Conservation (phyloP, 495 filamentous ascomycete species). For the Lineolata rhizophorae region DNA sequence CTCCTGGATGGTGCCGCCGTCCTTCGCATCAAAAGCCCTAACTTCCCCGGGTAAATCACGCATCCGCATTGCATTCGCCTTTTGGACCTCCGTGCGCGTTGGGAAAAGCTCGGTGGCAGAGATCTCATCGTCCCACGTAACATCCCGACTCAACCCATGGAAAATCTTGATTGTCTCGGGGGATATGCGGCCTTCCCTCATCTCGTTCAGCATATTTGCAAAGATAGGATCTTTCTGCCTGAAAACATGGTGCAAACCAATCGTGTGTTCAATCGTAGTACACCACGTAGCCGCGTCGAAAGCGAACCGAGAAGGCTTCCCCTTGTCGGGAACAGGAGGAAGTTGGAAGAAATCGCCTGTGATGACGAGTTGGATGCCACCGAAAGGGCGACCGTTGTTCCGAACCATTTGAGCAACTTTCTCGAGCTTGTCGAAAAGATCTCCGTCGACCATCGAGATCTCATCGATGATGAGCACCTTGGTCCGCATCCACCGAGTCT, state of each 20-base stretch:
- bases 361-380: constrained; percentile 86
- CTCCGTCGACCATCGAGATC: constrained; percentile 95
- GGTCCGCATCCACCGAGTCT: constrained; percentile 68
- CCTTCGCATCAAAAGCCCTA: constrained; percentile 44
- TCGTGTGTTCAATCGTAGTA: constrained; percentile 84
- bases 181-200: constrained; percentile 68
- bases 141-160: constrained; percentile 40
- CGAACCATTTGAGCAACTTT: constrained; percentile 57
- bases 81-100: constrained; percentile 74
- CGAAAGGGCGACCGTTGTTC: constrained; percentile 82
- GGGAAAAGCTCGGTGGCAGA: constrained; percentile 91
- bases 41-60: constrained; percentile 40
- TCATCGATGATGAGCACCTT: constrained; percentile 82
- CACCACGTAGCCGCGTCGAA: constrained; percentile 85
- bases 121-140: constrained; percentile 52
- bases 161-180: constrained; percentile 50
- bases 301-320: constrained; percentile 57
- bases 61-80: constrained; percentile 60
- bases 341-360: constrained; percentile 97
- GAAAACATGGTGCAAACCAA: constrained; percentile 87
- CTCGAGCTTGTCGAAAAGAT: constrained; percentile 91
- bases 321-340: constrained; percentile 72
- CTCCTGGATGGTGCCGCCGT: constrained; percentile 57
- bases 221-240: constrained; percentile 86
- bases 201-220: constrained; percentile 88